These are phyloP conservation scores for Saccharomyces pastorianus DNA, from an alignment of 1,139 yeast genomes.

Conservation along the genomic window DNA sequence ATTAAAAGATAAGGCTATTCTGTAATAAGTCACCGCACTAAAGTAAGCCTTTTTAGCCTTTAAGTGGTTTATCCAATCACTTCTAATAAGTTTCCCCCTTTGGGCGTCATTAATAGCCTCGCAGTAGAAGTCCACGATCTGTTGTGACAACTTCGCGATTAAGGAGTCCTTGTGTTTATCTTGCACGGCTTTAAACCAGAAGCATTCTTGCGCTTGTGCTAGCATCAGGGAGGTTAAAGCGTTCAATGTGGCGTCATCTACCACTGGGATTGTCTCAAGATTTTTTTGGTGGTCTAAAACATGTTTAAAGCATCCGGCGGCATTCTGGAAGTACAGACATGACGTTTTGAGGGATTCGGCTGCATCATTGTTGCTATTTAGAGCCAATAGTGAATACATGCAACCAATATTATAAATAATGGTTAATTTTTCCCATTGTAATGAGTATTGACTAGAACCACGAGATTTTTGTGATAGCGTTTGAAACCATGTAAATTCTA, in stretches of 20 bases:
- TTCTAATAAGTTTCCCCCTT: conserved; percentile 44
- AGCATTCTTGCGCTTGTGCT: conserved; percentile 83
- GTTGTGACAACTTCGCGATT: conserved; percentile 56
- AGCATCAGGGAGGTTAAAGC: conserved; percentile 45
- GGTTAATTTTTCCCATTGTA: conserved; percentile 53
- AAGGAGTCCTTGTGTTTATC: conserved; percentile 53
- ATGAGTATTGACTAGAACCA: conserved; percentile 41
- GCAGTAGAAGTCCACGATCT: conserved; percentile 51
- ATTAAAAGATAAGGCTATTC: conserved; percentile 47
- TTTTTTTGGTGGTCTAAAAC: conserved; percentile 30
- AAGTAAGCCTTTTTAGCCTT: conserved; percentile 50
- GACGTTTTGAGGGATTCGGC: conserved; percentile 50
- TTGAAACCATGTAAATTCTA: conserved; percentile 65
- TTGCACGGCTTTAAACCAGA: conserved; percentile 67
- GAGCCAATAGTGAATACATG: conserved; percentile 49
- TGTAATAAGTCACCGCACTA: conserved; percentile 57
- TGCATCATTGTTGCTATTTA: conserved; percentile 35
- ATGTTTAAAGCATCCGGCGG: conserved; percentile 60
- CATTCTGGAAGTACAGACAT: conserved; percentile 55
- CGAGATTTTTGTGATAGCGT: conserved; percentile 50
- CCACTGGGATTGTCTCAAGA: conserved; percentile 18
- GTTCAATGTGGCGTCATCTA: conserved; percentile 38
- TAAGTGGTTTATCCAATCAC: conserved; percentile 61
- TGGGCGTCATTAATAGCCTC: conserved; percentile 41
- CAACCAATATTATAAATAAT: conserved; percentile 64